Evolutionary conservation across 2,329 filamentous ascomycete genomes (phyloP), one percentile per base, ranked within the genome.

Genomic region (Colletotrichum somersetense): DNA sequence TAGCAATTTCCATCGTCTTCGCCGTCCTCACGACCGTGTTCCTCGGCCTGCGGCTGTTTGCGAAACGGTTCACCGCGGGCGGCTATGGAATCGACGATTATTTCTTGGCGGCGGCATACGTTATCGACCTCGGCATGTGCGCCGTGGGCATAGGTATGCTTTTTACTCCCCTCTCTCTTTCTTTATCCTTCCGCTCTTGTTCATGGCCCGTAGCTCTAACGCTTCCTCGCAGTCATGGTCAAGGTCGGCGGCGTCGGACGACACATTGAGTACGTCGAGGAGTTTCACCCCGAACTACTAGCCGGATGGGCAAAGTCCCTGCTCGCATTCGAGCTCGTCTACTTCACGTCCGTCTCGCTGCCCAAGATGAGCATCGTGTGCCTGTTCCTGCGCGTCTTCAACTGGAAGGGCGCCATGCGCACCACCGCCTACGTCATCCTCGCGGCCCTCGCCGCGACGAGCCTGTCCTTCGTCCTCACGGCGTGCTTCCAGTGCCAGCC

Each of bases 401-500:
- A 75, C 62, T 79, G 77, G 75, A 75, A 62, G 20, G 75, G 76
- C 3, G 26, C 62, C 5, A 77, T 76, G 74, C 75, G 77, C 1
- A 57, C 11, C 23, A 55, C 42, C 0, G 75, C 77, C 2, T 73
- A 71, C 52, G 30, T 66, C n/a, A 42, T 79, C 38, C 71, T 79
- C 46, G 73, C 46, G 5, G 48, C 74, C 23, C 68, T 77, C 5
- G 74, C 64, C 18, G 72, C 74, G 10, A 78, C 75, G 1, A 74
- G 74, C 44, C n/a, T 77, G 20, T 71, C 75, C 16, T 74, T 79
- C 46, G 65, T 67, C 57, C 30, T 67, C 67, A 73, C 67, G 40
- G 70, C 70, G 3, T 72, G 70, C 2, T 81, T 85, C 62, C 83
- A 85, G 66, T 85, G 84, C 71, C 77, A 74, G 16, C 82, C 82